Evolutionary conservation across 2,329 filamentous ascomycete genomes (phyloP).

Genomic region (Chalara sp.): DNA sequence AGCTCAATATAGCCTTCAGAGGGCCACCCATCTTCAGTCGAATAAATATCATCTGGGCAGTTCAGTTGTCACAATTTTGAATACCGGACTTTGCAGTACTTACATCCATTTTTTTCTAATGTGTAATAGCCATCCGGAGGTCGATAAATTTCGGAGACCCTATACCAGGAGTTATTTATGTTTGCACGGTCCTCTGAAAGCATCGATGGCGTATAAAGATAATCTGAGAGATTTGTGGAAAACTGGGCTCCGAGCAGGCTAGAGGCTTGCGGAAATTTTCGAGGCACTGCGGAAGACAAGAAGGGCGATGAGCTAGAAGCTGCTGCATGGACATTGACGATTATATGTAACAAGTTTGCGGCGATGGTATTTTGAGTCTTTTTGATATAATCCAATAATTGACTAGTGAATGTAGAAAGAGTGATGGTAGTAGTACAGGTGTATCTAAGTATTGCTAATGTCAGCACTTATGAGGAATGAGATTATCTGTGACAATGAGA

Average conservation of each 20-base stretch:
- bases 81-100: not conserved
- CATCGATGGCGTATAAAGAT: slow-evolving; percentile 46
- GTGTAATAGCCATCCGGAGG: slow-evolving; percentile 47
- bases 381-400: slow-evolving; percentile 46
- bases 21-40: slow-evolving; percentile 57
- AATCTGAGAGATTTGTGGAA: slow-evolving; percentile 38
- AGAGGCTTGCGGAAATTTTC: slow-evolving; percentile 35
- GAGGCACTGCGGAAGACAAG: slow-evolving; percentile 32
- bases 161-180: slow-evolving; percentile 53
- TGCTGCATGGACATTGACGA: slow-evolving; percentile 54
- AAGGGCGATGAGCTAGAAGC: slow-evolving; percentile 35
- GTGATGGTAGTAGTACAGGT: slow-evolving; percentile 47
- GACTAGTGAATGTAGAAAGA: slow-evolving; percentile 39
- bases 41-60: slow-evolving; percentile 24
- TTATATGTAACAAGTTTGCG: slow-evolving; percentile 45
- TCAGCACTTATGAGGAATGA: not conserved
- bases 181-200: slow-evolving; percentile 45
- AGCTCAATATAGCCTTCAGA: slow-evolving; percentile 52
- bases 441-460: not conserved
- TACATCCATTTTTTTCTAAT: slow-evolving; percentile 16
- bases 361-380: slow-evolving; percentile 46
- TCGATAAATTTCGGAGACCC: slow-evolving; percentile 31
- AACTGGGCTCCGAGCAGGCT: slow-evolving; percentile 42
- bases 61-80: slow-evolving; percentile 12
- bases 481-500: slow-evolving; percentile 22